Base-by-base conservation (phyloP, 345 rosid species). In the Raphanus raphanistrum region DNA sequence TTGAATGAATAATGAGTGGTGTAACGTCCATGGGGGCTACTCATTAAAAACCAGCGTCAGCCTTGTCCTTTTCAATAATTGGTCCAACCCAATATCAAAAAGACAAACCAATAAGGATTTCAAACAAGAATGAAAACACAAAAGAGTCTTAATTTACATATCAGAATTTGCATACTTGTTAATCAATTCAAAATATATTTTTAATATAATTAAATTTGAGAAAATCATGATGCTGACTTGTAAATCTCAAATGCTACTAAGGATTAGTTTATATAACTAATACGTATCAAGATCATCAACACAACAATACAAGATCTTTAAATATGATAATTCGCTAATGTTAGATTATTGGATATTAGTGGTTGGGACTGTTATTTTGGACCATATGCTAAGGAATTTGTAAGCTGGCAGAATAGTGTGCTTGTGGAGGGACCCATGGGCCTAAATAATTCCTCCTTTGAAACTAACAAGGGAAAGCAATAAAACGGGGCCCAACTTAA, bases 331-430 rank as follows among this genome's bases (percentile, higher is more conserved):
- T 54, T 70, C 1, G 65, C 8, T 16, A 15, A 52, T 16, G 48
- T 54, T 16, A 52, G 59, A 71, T 65, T 12, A 71, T 64, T 71
- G 72, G 55, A 50, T 50, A 48, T 59, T 65, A 66, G 77, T 78
- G 73, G 77, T 72, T 78, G 73, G 81, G 71, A 71, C 72, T 77
- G 71, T 71, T 71, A 41, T 59, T 66, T 72, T 66, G 81, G 81
- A 58, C 81, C 81, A 65, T 78, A 78, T 58, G 68, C 50, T 70
- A 66, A 72, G 73, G 69, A 78, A 72, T 72, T 72, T 72, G 73
- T 45, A 45, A 66, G 81, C 77, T 78, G 77, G 77, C 81, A 72
- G 43, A 67, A 66, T 66, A 66, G 77, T 72, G 63, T 32, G 52
- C 66, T 66, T 31, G 61, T 72, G 77, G 73, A 66, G 81, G 81